A percentile compares a stretch with the other conserved stretches of the same genome.
These are phyloP conservation scores for Inonotus hispidus DNA, from an alignment of 1,284 basidiomycete species.

Conservation along the genomic window DNA sequence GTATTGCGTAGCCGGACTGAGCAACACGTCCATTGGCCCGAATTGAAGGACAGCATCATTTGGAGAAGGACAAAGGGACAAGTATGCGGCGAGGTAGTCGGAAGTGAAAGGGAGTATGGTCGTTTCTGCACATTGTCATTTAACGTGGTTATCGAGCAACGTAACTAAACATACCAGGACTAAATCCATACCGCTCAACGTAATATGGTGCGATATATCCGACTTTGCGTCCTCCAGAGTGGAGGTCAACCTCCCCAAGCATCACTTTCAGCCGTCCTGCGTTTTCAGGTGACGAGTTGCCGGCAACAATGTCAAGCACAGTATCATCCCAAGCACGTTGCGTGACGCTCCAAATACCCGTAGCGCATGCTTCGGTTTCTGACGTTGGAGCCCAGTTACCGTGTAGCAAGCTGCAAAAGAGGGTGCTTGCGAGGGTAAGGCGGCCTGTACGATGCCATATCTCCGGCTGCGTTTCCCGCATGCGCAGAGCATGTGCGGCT, in stretches of 20 bases:
- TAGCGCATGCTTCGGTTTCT: slow-evolving; percentile 71
- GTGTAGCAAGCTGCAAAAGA: slow-evolving; percentile 63
- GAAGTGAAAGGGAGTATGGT: slow-evolving; percentile 71
- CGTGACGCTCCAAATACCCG: slow-evolving; percentile 66
- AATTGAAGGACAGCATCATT: slow-evolving; percentile 69
- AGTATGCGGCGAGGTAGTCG: slow-evolving; percentile 67
- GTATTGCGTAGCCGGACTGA: slow-evolving; percentile 67
- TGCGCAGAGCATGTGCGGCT: slow-evolving; percentile 62
- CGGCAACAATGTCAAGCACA: slow-evolving; percentile 70
- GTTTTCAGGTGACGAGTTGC: slow-evolving; percentile 52
- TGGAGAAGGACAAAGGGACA: slow-evolving; percentile 64
- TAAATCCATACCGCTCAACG: slow-evolving; percentile 74
- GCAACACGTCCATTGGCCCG: slow-evolving; percentile 71
- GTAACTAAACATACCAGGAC: slow-evolving; percentile 46
- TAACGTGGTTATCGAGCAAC: background rate
- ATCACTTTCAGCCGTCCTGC: slow-evolving; percentile 62
- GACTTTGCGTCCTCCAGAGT: slow-evolving; percentile 51
- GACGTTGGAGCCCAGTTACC: slow-evolving; percentile 68
- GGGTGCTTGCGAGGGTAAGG: slow-evolving; percentile 65
- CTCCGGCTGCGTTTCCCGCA: slow-evolving; percentile 69
- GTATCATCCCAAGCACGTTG: slow-evolving; percentile 71
- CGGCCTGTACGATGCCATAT: slow-evolving; percentile 67
- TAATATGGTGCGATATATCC: slow-evolving; percentile 69
- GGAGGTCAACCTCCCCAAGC: slow-evolving; percentile 69
- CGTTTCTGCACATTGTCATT: slow-evolving; percentile 44